A percentile compares a stretch with the other conserved stretches of the same genome.
These are phyloP conservation scores for Hyparrhenia diplandra DNA, from an alignment of 176 grass and related monocot species.

Conservation along the genomic window DNA sequence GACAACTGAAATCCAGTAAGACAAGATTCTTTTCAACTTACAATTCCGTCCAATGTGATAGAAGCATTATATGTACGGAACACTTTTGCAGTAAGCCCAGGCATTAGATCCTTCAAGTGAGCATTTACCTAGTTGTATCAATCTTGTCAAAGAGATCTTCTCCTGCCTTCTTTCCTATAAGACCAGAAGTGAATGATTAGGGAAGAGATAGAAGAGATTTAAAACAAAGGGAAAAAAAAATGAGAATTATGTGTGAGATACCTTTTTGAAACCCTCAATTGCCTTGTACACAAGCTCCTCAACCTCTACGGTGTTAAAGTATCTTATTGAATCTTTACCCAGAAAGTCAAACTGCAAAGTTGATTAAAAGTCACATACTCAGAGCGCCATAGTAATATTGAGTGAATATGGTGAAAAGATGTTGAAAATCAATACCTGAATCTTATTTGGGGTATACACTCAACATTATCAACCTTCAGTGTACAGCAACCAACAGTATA, in stretches of 20 bases:
- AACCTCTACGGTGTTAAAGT: slow-evolving; percentile 85
- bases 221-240: neutral
- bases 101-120: slow-evolving; percentile 95
- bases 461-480: slow-evolving; percentile 89
- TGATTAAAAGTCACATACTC: slow-evolving; percentile 28
- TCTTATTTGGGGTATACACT: slow-evolving; percentile 80
- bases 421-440: slow-evolving; percentile 59
- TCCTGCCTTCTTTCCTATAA: slow-evolving; percentile 53
- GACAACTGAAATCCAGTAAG: neutral
- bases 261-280: slow-evolving; percentile 84
- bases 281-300: slow-evolving; percentile 83
- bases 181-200: slow-evolving; percentile 30
- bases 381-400: slow-evolving; percentile 10
- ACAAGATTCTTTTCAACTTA: slow-evolving; percentile 46
- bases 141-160: slow-evolving; percentile 69
- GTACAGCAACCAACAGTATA: slow-evolving; percentile 98
- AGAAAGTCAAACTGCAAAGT: slow-evolving; percentile 90
- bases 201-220: neutral
- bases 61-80: slow-evolving; percentile 99
- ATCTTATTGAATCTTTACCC: slow-evolving; percentile 99
- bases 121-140: slow-evolving; percentile 88
- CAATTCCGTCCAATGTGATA: slow-evolving; percentile 95
- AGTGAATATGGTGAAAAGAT: slow-evolving; percentile 4
- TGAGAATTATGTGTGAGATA: neutral
- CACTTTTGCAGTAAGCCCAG: slow-evolving; percentile 97